Evolutionary conservation across 805 yeast genomes (phyloP), one percentile per base, ranked within the genome.

Genomic region (Candida sakaeoensis): DNA sequence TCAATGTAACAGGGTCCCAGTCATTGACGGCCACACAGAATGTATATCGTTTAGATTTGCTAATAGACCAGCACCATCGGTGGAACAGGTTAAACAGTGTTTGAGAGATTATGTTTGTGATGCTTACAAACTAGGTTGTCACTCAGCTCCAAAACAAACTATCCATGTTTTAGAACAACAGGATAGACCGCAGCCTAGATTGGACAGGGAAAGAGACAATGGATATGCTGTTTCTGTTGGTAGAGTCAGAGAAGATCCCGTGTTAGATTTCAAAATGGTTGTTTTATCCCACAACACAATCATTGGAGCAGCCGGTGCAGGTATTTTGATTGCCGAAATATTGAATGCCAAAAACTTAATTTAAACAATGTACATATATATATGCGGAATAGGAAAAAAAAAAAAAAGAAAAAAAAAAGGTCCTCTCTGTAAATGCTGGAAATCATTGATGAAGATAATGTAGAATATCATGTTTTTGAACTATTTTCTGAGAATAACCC

Each of bases 281-380:
- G 93, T 89, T n/a, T 72, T 93, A 50, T 90, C 97, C 19, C 99
- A 93, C 66, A 93, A 93, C 75, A 93, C 99, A 40, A 77, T 93
- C 54, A 87, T 93, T 51, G 99, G 99, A 58, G 99, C 99, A 57
- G 99, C 99, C 18, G 99, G 99, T 61, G 85, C 97, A 7, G 99
- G 99, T 63, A 75, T 93, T 45, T 79, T 93, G 63, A 93, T 93
- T 60, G 99, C 95, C 39, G 99, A 93, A 71, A 73, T 89, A 40
- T 74, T 93, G 53, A 65, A 77, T 44, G 90, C 90, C 44, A 89
- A 84, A 69, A 74, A 78, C 45, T 64, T 87, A 50, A 74, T 91
- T 47, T 89, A 75, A 16, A n/a, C n/a, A n/a, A n/a, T n/a, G n/a
- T n/a, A n/a, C n/a, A n/a, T n/a, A n/a, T n/a, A n/a, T n/a, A n/a